Conservation (phyloP, 2,329 filamentous ascomycete species). For the Trichophyton verrucosum region DNA sequence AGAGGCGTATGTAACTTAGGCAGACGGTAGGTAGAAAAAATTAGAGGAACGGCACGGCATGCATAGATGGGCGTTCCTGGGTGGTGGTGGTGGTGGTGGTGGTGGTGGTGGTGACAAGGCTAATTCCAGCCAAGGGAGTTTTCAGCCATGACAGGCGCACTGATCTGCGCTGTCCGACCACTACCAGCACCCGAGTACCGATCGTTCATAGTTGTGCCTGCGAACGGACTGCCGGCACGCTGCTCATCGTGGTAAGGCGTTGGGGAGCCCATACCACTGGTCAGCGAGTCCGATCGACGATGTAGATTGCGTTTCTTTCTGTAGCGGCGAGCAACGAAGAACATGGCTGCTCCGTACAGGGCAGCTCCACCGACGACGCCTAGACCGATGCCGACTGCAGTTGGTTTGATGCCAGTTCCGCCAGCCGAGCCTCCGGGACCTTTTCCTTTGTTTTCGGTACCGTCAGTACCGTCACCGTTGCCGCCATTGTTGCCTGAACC, state of each 20-base stretch:
- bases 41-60: background rate
- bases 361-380: conserved; percentile 67
- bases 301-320: conserved; percentile 72
- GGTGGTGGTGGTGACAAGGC: conserved; percentile 18
- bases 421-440: conserved; percentile 27
- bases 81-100: background rate
- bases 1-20: background rate
- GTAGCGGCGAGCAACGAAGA: conserved; percentile 80
- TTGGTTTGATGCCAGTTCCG: conserved; percentile 27
- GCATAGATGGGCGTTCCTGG: background rate
- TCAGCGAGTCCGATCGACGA: conserved; percentile 62
- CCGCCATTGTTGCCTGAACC: conserved; percentile 28
- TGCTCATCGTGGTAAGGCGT: conserved; percentile 45
- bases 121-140: conserved; percentile 96
- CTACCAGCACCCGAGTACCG: conserved; percentile 54
- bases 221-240: conserved; percentile 35
- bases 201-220: conserved; percentile 32
- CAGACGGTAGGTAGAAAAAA: background rate
- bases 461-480: background rate
- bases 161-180: conserved; percentile 61
- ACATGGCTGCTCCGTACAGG: conserved; percentile 90
- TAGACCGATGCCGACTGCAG: conserved; percentile 56
- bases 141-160: conserved; percentile 78
- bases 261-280: conserved; percentile 39
- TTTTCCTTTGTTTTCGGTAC: background rate